These are phyloP conservation scores for Coemansia sp. DNA, from an alignment of 192 early-diverging fungal species.

Conservation along the genomic window DNA sequence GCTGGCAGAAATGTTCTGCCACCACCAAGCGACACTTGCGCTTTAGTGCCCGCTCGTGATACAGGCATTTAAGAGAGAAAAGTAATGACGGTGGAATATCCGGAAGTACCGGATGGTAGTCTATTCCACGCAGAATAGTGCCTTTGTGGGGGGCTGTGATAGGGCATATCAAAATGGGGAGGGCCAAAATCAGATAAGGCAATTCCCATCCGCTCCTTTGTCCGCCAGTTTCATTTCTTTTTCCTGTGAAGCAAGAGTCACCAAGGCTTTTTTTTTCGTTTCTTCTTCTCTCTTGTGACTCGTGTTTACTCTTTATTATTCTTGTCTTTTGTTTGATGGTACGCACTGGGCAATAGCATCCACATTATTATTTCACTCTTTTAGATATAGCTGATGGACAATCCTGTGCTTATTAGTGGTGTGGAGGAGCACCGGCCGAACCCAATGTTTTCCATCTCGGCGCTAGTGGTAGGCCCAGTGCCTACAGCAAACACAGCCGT, in stretches of 20 bases:
- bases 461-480: conserved; percentile 23
- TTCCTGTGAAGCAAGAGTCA: conserved; percentile 4
- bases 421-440: conserved; percentile 7
- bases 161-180: not conserved
- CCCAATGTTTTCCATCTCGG: conserved; percentile 29
- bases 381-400: conserved; percentile 12
- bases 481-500: not conserved
- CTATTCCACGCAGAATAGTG: not conserved
- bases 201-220: not conserved
- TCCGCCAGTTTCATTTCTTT: not conserved
- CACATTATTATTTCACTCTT: conserved; percentile 3
- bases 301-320: not conserved
- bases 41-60: not conserved
- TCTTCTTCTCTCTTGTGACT: conserved; percentile 3
- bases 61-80: not conserved
- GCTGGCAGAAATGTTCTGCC: not conserved
- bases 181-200: conserved; percentile 14
- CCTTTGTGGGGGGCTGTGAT: not conserved
- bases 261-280: not conserved
- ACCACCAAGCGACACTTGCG: not conserved
- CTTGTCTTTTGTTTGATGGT: conserved; percentile 1
- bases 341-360: not conserved
- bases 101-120: not conserved
- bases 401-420: too few species aligned
- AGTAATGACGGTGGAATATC: not conserved